Evolutionary conservation across 2,329 filamentous ascomycete species (phyloP).

Genomic region (Exophiala viscosa): DNA sequence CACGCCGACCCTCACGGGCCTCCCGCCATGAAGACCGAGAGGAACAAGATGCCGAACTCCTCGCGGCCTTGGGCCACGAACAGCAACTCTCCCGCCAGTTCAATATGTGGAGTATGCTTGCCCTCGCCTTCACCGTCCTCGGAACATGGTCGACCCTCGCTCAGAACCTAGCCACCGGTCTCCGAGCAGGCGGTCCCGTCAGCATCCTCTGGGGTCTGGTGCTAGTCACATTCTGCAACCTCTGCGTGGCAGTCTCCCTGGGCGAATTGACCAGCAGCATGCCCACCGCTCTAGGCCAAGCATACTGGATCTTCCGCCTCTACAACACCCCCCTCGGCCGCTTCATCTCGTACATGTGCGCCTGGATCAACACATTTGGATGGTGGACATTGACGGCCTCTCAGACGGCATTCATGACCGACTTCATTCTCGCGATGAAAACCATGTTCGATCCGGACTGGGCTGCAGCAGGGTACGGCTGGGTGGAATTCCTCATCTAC

Average conservation of each 20-base stretch:
- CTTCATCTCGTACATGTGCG: constrained; percentile 55
- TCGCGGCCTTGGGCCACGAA: constrained; percentile 42
- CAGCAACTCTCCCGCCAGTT: constrained; percentile 49
- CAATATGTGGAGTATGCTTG: constrained; percentile 54
- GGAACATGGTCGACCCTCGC: constrained; percentile 59
- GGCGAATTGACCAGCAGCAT: constrained; percentile 57
- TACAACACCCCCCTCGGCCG: constrained; percentile 42
- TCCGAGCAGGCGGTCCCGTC: constrained; percentile 54
- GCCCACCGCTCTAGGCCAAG: constrained; percentile 59
- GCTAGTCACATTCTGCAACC: constrained; percentile 52
- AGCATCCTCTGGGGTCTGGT: constrained; percentile 55
- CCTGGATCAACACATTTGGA: constrained; percentile 59
- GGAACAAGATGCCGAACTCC: constrained; percentile 37
- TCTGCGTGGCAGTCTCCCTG: constrained; percentile 54
- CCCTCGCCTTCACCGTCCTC: constrained; percentile 55
- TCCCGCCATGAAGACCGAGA: constrained; percentile 22
- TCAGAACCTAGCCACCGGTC: constrained; percentile 50
- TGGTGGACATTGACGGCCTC: constrained; percentile 58
- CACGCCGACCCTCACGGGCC: not conserved
- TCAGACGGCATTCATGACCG: constrained; percentile 56
- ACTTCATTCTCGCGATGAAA: constrained; percentile 57
- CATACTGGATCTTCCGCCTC: constrained; percentile 53
- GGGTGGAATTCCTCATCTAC: constrained; percentile 56
- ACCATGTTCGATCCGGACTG: constrained; percentile 50
- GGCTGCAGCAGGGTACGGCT: constrained; percentile 45